Evolutionary conservation across 805 yeast genomes (phyloP).

Genomic region (Teunomyces panamensis): DNA sequence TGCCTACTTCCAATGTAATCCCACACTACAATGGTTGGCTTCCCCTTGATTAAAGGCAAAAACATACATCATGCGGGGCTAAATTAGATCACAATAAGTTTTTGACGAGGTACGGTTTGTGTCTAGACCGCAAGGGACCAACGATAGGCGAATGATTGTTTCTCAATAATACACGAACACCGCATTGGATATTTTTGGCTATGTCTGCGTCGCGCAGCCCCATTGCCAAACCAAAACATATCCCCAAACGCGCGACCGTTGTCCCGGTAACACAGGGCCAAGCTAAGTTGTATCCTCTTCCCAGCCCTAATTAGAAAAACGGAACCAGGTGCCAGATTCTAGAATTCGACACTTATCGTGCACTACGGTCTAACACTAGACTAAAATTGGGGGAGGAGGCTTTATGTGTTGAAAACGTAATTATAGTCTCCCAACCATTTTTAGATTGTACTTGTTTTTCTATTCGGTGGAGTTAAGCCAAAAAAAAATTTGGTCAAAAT

Average conservation of each 20-base stretch:
- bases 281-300: neutral
- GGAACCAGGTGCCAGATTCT: neutral
- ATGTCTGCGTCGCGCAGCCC: neutral
- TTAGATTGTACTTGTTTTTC: too few relatives aligned
- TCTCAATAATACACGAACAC: neutral
- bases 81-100: too few relatives aligned
- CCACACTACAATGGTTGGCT: too few relatives aligned
- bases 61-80: too few relatives aligned
- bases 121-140: too few relatives aligned
- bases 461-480: too few relatives aligned
- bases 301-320: neutral
- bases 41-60: too few relatives aligned
- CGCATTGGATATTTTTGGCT: neutral
- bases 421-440: too few relatives aligned
- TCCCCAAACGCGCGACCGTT: neutral
- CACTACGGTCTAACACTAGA: neutral
- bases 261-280: neutral
- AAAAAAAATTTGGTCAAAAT: neutral
- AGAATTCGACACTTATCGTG: neutral
- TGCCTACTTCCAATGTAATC: neutral
- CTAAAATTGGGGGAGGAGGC: too few relatives aligned
- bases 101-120: too few relatives aligned
- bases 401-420: too few relatives aligned
- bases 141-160: too few relatives aligned
- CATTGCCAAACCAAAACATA: slow-evolving; percentile 1